Percentiles rank a stretch among this genome's conserved stretches.
Conservation (phyloP, 2,329 filamentous ascomycete species). For the Pyrenophora tritici-repentis region DNA sequence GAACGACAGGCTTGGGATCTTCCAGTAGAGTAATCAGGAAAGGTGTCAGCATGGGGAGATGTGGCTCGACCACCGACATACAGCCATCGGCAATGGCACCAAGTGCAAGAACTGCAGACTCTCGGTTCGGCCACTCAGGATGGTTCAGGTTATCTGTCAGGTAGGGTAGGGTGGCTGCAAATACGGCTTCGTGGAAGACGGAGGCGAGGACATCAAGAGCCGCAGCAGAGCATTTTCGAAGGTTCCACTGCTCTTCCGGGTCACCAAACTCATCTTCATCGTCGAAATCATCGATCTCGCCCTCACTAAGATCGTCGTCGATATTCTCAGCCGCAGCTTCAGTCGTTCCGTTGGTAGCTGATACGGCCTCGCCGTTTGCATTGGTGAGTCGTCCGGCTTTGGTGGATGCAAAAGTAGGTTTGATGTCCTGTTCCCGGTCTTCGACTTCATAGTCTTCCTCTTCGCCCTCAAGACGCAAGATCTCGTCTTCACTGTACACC, state of each 20-base stretch:
- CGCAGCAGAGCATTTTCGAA: constrained; percentile 95
- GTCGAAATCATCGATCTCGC: constrained; percentile 76
- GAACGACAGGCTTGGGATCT: constrained; percentile 85
- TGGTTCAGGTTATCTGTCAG: constrained; percentile 88
- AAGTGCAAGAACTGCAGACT: constrained; percentile 91
- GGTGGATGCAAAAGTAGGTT: constrained; percentile 83
- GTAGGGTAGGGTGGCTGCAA: constrained; percentile 90
- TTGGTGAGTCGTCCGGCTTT: constrained; percentile 64
- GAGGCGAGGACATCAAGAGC: constrained; percentile 92
- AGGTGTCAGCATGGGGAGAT: constrained; percentile 86
- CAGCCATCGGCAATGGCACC: constrained; percentile 96
- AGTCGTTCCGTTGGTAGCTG: constrained; percentile 52
- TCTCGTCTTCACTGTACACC: constrained; percentile 95
- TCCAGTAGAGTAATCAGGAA: constrained; percentile 86
- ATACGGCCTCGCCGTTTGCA: constrained; percentile 48
- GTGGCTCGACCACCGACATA: constrained; percentile 84
- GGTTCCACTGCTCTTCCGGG: constrained; percentile 90
- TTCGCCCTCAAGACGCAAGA: constrained; percentile 79
- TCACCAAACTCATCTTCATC: constrained; percentile 74
- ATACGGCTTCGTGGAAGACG: constrained; percentile 86
- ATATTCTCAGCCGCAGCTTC: constrained; percentile 46
- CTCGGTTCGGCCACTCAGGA: constrained; percentile 85
- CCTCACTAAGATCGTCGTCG: constrained; percentile 82
- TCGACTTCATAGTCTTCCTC: constrained; percentile 85
- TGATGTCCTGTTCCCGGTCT: constrained; percentile 87